Evolutionary conservation across 1,139 yeast species (phyloP).

Genomic region (Candida dubliniensis): DNA sequence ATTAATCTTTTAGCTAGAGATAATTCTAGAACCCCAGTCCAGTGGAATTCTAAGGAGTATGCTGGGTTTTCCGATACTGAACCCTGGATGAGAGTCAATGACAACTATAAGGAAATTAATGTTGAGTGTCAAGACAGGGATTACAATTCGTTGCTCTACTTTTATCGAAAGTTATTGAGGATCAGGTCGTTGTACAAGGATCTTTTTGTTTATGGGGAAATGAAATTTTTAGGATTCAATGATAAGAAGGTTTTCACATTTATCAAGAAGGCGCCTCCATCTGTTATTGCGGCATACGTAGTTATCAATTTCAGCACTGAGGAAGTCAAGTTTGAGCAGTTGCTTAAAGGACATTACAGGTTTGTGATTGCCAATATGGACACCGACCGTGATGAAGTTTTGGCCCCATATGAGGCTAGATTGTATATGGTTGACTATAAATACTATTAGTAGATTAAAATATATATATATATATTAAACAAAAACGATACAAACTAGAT

Average conservation of each 20-base stretch:
- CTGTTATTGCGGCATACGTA: constrained; percentile 31
- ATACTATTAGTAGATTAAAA: neutral
- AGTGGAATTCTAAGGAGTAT: constrained; percentile 46
- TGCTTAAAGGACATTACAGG: constrained; percentile 29
- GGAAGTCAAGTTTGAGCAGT: constrained; percentile 26
- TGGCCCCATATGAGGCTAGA: constrained; percentile 41
- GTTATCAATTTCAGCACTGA: constrained; percentile 44
- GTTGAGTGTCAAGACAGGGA: constrained; percentile 47
- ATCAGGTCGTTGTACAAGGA: constrained; percentile 47
- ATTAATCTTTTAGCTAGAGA: constrained; percentile 47
- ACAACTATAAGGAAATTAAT: constrained; percentile 49
- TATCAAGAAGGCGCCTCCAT: constrained; percentile 24
- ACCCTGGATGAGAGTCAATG: constrained; percentile 59
- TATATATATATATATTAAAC: neutral
- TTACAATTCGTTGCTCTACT: constrained; percentile 44
- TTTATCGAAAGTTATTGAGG: constrained; percentile 43
- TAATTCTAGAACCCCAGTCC: constrained; percentile 58
- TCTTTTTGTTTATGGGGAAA: constrained; percentile 46
- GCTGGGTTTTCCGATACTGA: constrained; percentile 51
- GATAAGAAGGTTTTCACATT: constrained; percentile 37
- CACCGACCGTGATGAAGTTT: constrained; percentile 14
- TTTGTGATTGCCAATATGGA: constrained; percentile 29
- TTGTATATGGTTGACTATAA: constrained; percentile 21
- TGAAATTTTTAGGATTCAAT: constrained; percentile 39
- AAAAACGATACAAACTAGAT: constrained; percentile 2